Evolutionary conservation across 2,329 filamentous ascomycete genomes (phyloP), one percentile per base, ranked within the genome.

Genomic region (Colletotrichum paranaense): DNA sequence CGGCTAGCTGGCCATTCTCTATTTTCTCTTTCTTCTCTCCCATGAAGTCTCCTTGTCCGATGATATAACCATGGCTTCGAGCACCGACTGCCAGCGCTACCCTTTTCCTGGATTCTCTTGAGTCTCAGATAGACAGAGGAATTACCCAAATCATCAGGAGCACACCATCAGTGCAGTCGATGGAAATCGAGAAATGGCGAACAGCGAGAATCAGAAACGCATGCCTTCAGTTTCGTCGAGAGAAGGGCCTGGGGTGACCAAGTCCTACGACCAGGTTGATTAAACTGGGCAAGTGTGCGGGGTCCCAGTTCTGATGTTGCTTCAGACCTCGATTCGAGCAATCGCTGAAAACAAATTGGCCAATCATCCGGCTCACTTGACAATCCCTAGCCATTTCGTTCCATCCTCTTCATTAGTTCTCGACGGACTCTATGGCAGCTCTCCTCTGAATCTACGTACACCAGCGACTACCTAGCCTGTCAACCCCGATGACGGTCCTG

Each of bases 351-450:
- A 11, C 19, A 22, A 9, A 3, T 49, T 19, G 19, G 19, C 4
- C 42, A 1, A 8, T 1, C 19, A n/a, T n/a, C 8, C 1, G 19
- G 42, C 22, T 4, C 42, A 22, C 0, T 35, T 35, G 11, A 12
- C 32, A 35, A 49, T 49, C 42, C 0, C 42, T 9, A n/a, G 42
- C 1, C 42, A 1, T 49, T 22, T 49, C 19, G 4, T 7, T 9
- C 11, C 42, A 49, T n/a, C 19, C 8, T 22, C 19, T n/a, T 9
- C 19, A 49, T 1, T 49, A 5, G 0, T n/a, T 4, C 42, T 49
- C 0, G 1, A 5, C 4, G 7, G 19, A n/a, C 19, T n/a, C 9
- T 7, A 9, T 9, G 7, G 19, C 42, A 1, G 19, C 19, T 11
- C 42, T 49, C 19, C 42, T 22, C 19, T 0, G 2, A 1, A n/a